phyloP scores from a whole-genome alignment of 179 eudicot species.

The Silene noctiflora region DNA sequence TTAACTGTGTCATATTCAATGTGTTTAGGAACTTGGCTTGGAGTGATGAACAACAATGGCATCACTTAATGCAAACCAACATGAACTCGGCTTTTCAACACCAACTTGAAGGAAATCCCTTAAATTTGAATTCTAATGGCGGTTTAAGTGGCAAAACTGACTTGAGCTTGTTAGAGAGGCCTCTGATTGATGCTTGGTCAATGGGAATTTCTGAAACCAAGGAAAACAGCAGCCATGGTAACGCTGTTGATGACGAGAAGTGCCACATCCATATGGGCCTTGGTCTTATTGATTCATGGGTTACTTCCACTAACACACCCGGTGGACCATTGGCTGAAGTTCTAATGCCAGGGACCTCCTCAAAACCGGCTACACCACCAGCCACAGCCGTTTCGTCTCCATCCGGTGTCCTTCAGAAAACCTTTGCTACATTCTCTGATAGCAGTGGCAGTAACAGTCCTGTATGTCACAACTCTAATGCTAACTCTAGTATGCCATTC shows the following conservation, averaged over 20 bases:
- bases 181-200: conserved; percentile 64
- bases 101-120: conserved; percentile 26
- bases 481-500: conserved; percentile 37
- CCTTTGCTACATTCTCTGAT: conserved; percentile 51
- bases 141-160: conserved; percentile 26
- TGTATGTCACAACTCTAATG: conserved; percentile 29
- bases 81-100: conserved; percentile 25
- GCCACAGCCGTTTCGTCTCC: conserved; percentile 49
- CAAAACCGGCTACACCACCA: conserved; percentile 31
- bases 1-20: conserved; percentile 9
- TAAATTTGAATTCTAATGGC: conserved; percentile 23
- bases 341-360: conserved; percentile 32
- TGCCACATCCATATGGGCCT: conserved; percentile 45
- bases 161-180: conserved; percentile 31
- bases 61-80: conserved; percentile 29
- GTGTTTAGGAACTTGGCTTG: conserved; percentile 35
- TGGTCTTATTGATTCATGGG: conserved; percentile 41
- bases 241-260: conserved; percentile 35
- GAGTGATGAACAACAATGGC: conserved; percentile 47
- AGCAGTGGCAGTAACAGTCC: conserved; percentile 60
- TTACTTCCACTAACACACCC: conserved; percentile 29
- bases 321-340: conserved; percentile 89
- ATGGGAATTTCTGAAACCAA: conserved; percentile 25
- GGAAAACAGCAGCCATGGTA: conserved; percentile 28
- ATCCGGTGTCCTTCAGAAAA: conserved; percentile 50